phyloP scores from a whole-genome alignment of 192 early-diverging fungal genomes.

The Coemansia sp. region DNA sequence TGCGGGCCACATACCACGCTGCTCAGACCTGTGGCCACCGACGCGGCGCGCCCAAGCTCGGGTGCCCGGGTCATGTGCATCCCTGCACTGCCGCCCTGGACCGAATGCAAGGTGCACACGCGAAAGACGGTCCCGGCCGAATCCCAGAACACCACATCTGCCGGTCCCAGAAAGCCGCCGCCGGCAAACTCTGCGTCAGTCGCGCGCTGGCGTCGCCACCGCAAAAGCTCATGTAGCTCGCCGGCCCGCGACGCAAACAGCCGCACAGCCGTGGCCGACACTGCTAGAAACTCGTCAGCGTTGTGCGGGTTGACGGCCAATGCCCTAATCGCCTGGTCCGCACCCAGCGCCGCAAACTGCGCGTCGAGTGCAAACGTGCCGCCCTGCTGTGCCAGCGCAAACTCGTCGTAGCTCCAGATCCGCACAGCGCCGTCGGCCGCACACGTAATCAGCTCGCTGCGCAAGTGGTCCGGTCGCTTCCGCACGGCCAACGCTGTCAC shows the following conservation, averaged over 20 bases:
- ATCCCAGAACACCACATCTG: conserved; percentile 43
- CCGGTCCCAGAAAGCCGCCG: conserved; percentile 25
- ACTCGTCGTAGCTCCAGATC: conserved; percentile 47
- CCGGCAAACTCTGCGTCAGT: conserved; percentile 24
- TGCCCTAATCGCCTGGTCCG: conserved; percentile 10
- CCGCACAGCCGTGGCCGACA: conserved; percentile 25
- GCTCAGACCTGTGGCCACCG: conserved; percentile 4
- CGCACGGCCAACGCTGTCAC: conserved; percentile 26
- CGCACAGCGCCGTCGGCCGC: conserved; percentile 32
- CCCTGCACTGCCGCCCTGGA: conserved; percentile 45
- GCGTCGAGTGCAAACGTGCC: conserved; percentile 25
- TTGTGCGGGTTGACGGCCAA: conserved; percentile 36
- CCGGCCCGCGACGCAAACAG: conserved; percentile 34
- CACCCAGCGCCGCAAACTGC: conserved; percentile 22
- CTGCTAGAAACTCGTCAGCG: conserved; percentile 46
- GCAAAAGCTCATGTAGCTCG: conserved; percentile 37
- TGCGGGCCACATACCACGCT: conserved; percentile 8
- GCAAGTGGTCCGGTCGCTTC: conserved; percentile 35
- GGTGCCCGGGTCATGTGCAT: conserved; percentile 39
- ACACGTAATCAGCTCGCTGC: conserved; percentile 45
- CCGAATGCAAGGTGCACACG: conserved; percentile 36
- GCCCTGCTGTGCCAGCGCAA: conserved; percentile 39
- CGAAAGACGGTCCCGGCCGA: conserved; percentile 33
- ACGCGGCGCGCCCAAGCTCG: neutral
- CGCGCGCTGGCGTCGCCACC: conserved; percentile 34